A percentile compares a stretch with the other conserved stretches of the same genome.
Evolutionary conservation across 108 stramenopile genomes (phyloP).

Genomic region (Seminavis robusta): DNA sequence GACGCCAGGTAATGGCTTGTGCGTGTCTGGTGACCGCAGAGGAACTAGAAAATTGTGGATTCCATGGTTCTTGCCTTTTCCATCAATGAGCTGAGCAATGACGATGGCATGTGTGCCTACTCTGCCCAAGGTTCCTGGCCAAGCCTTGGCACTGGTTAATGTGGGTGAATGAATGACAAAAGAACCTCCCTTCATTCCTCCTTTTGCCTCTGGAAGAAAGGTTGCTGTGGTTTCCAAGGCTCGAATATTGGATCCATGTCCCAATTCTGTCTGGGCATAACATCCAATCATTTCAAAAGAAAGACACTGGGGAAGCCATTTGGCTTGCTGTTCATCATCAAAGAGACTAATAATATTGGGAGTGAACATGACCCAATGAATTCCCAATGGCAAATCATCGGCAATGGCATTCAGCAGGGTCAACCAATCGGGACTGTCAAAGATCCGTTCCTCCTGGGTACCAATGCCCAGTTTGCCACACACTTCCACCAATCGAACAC

Average conservation of each 20-base stretch:
- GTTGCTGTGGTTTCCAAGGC: constrained; percentile 95
- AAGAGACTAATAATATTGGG: constrained; percentile 86
- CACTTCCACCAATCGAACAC: constrained; percentile 73
- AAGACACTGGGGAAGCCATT: constrained; percentile 88
- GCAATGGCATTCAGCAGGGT: constrained; percentile 53
- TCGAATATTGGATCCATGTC: constrained; percentile 91
- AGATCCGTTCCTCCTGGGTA: constrained; percentile 40
- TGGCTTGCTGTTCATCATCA: constrained; percentile 84
- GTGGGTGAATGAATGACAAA: constrained; percentile 88
- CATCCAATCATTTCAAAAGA: constrained; percentile 94
- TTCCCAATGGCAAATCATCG: constrained; percentile 74
- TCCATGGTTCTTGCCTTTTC: constrained; percentile 73
- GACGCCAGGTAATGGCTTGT: constrained; percentile 84
- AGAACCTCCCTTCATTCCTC: constrained; percentile 57
- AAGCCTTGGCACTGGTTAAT: constrained; percentile 88
- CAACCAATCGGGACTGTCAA: constrained; percentile 48
- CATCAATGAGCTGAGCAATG: constrained; percentile 93
- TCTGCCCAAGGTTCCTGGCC: constrained; percentile 93
- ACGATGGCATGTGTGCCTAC: constrained; percentile 96
- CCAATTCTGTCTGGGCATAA: constrained; percentile 95
- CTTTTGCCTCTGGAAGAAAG: constrained; percentile 71
- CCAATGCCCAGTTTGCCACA: constrained; percentile 76
- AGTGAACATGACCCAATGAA: constrained; percentile 94
- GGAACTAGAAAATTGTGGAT: constrained; percentile 96
- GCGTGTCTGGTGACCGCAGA: constrained; percentile 73